Evolutionary conservation across 805 yeast genomes (phyloP).

Genomic region (Nakazawaea holstii): DNA sequence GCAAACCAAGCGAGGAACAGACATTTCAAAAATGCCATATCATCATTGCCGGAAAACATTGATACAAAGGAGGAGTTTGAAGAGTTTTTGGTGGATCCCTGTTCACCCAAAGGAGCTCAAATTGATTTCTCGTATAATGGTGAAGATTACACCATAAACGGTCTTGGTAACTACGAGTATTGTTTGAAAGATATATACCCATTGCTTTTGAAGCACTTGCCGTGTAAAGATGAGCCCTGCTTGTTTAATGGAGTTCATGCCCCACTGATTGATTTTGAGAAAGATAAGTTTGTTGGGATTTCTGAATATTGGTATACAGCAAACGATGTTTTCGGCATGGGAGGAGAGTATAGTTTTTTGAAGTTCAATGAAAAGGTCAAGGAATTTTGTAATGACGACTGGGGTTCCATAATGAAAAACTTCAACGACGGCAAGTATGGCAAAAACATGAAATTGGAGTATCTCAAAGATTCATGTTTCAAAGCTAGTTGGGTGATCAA

Average conservation of each 20-base stretch:
- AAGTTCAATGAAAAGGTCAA: conserved; percentile 61
- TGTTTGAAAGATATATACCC: conserved; percentile 76
- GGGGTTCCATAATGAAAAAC: conserved; percentile 51
- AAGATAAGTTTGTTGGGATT: conserved; percentile 84
- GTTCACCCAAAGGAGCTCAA: conserved; percentile 64
- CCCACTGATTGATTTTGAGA: conserved; percentile 74
- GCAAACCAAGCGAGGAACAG: conserved; percentile 89
- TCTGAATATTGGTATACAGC: conserved; percentile 98
- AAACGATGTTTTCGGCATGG: conserved; percentile 81
- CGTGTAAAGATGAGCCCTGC: conserved; percentile 87
- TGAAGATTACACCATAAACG: conserved; percentile 47
- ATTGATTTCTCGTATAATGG: conserved; percentile 42
- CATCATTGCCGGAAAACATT: conserved; percentile 41
- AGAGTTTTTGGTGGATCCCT: conserved; percentile 61
- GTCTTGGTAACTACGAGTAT: conserved; percentile 73
- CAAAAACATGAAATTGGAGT: conserved; percentile 47
- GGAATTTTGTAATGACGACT: conserved; percentile 70
- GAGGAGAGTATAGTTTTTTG: conserved; percentile 81
- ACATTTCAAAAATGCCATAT: conserved; percentile 50
- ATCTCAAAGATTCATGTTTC: conserved; percentile 76
- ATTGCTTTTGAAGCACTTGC: conserved; percentile 66
- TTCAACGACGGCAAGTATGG: conserved; percentile 50
- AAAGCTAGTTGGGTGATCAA: conserved; percentile 93
- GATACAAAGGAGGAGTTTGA: conserved; percentile 43
- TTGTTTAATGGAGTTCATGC: conserved; percentile 94